These are phyloP conservation scores for Dichotomocladium elegans DNA, from an alignment of 371 early-diverging fungal species.

Conservation along the genomic window DNA sequence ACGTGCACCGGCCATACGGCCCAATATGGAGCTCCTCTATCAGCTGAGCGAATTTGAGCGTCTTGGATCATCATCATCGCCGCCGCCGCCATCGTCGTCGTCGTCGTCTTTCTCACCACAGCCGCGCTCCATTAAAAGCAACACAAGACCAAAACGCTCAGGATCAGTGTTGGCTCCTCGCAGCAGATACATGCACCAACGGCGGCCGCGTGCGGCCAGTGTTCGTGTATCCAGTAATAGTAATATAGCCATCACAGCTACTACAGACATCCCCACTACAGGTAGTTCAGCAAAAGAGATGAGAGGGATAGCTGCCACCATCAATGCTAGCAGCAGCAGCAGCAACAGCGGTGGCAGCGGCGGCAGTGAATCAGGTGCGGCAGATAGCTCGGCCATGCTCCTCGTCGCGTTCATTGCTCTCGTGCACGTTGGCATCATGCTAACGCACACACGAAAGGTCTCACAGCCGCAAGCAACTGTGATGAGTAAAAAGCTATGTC, in stretches of 20 bases:
- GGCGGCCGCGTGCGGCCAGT: constrained; percentile 1
- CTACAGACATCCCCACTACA: not conserved
- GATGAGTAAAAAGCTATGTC: not conserved
- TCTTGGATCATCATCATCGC: not conserved
- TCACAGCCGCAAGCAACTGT: not conserved
- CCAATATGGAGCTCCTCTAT: constrained; percentile 31
- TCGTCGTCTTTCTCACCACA: not conserved
- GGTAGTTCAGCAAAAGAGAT: not conserved
- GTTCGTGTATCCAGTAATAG: not conserved
- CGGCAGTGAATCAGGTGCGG: not conserved
- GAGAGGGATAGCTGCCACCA: not conserved
- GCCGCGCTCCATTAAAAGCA: not conserved
- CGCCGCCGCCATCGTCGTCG: not conserved
- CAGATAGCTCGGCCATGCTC: not conserved
- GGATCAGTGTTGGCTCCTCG: not conserved
- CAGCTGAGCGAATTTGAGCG: constrained; percentile 28
- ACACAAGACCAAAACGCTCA: not conserved
- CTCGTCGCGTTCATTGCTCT: not conserved
- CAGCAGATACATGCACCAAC: not conserved
- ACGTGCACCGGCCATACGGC: constrained; percentile 24
- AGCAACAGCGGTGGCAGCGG: not conserved
- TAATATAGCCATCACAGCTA: too few relatives aligned
- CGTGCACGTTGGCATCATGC: not conserved
- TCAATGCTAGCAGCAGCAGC: not conserved
- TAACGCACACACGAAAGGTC: not conserved